Evolutionary conservation across 768 basidiomycete species (phyloP).

Genomic region (Lactarius trivialis): DNA sequence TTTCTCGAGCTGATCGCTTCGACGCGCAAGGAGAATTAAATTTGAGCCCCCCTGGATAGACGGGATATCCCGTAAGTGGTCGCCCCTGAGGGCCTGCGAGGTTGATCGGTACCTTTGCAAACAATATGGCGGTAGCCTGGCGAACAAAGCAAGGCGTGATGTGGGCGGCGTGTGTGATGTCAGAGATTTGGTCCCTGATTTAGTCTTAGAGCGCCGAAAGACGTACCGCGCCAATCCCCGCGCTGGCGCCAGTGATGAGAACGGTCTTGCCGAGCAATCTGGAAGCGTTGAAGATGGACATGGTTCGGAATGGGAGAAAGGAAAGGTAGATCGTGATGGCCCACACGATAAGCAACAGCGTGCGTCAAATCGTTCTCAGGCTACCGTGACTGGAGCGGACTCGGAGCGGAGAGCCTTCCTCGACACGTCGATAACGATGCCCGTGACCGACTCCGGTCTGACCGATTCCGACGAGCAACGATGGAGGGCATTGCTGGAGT

Average conservation of each 20-base stretch:
- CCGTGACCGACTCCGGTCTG: background rate
- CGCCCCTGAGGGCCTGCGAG: background rate
- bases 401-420: background rate
- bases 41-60: slow-evolving; percentile 70
- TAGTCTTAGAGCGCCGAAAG: background rate
- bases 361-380: background rate
- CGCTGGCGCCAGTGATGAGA: slow-evolving; percentile 83
- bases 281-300: slow-evolving; percentile 79
- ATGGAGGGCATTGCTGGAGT: slow-evolving; percentile 17
- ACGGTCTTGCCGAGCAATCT: slow-evolving; percentile 80
- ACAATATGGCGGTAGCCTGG: slow-evolving; percentile 82
- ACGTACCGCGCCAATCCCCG: slow-evolving; percentile 83
- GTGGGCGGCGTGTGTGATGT: slow-evolving; percentile 8
- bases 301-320: slow-evolving; percentile 28
- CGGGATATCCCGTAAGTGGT: background rate
- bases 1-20: slow-evolving; percentile 62
- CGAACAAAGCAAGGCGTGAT: background rate
- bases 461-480: slow-evolving; percentile 7
- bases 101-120: slow-evolving; percentile 61
- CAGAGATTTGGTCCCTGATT: background rate
- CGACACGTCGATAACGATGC: background rate
- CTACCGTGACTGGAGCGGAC: background rate
- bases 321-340: background rate
- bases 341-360: background rate
- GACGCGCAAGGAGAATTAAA: slow-evolving; percentile 76